phyloP scores from a whole-genome alignment of 2,329 filamentous ascomycete genomes.

The Scedosporium apiospermum region DNA sequence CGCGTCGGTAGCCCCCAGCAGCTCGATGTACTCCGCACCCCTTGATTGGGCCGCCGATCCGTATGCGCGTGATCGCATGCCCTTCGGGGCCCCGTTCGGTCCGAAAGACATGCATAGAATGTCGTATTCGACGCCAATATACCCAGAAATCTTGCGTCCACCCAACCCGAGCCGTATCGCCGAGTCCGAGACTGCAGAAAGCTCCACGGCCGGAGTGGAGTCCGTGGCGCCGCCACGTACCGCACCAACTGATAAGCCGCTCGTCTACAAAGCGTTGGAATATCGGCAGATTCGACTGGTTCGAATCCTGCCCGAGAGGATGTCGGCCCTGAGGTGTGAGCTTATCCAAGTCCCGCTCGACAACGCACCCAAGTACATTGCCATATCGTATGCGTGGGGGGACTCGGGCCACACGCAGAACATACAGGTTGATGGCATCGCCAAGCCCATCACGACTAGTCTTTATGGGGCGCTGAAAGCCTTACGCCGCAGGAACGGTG shows the following conservation, averaged over 20 bases:
- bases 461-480: conserved; percentile 13
- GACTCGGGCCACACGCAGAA: conserved; percentile 14
- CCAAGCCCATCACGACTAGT: conserved; percentile 11
- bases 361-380: conserved; percentile 15
- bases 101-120: background rate
- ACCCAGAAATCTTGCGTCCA: background rate
- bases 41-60: conserved; percentile 2
- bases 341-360: conserved; percentile 8
- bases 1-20: conserved; percentile 3
- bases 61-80: background rate
- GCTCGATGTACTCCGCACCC: conserved; percentile 6
- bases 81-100: background rate
- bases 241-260: background rate
- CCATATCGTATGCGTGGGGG: conserved; percentile 25
- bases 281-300: conserved; percentile 9
- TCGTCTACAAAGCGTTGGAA: conserved; percentile 1
- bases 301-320: conserved; percentile 10
- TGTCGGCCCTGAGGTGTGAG: conserved; percentile 11
- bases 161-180: background rate
- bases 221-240: background rate
- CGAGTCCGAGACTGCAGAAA: conserved; percentile 1
- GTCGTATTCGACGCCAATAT: conserved; percentile 4
- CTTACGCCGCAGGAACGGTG: conserved; percentile 8
- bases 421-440: conserved; percentile 9
- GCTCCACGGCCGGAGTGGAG: conserved; percentile 1